These are phyloP conservation scores for Cucurbita argyrosperma DNA, from an alignment of 306 rosid species.

Conservation along the genomic window DNA sequence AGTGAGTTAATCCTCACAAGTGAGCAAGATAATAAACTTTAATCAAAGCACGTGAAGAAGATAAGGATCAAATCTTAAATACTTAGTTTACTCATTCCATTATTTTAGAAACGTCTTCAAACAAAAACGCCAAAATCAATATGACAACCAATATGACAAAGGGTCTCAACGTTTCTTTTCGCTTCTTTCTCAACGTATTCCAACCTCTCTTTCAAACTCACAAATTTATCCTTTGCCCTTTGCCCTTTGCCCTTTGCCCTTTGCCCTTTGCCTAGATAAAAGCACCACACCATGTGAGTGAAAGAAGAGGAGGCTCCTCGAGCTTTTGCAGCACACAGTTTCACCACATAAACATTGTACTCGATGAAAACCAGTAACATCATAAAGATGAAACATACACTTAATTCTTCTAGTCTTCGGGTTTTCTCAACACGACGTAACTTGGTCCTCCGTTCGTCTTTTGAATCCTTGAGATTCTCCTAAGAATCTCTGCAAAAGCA, in stretches of 20 bases:
- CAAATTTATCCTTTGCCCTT: background rate
- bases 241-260: no score
- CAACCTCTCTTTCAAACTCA: background rate
- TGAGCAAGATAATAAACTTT: background rate
- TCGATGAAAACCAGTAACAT: background rate
- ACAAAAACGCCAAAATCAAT: background rate
- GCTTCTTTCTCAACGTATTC: background rate
- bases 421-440: constrained; percentile 53
- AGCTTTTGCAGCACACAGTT: background rate
- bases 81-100: background rate
- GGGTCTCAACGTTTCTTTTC: background rate
- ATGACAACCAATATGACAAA: background rate
- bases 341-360: background rate
- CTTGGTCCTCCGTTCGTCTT: constrained; percentile 58
- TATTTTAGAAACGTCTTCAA: background rate
- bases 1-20: background rate
- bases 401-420: background rate
- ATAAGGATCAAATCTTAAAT: background rate
- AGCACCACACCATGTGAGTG: background rate
- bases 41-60: background rate
- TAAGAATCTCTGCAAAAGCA: constrained; percentile 76
- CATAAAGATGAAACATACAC: background rate
- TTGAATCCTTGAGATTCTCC: constrained; percentile 82
- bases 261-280: background rate
- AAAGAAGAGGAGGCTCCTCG: background rate